Conservation (phyloP, 2,329 filamentous ascomycete species). For the Scolecobasidium constrictum region DNA sequence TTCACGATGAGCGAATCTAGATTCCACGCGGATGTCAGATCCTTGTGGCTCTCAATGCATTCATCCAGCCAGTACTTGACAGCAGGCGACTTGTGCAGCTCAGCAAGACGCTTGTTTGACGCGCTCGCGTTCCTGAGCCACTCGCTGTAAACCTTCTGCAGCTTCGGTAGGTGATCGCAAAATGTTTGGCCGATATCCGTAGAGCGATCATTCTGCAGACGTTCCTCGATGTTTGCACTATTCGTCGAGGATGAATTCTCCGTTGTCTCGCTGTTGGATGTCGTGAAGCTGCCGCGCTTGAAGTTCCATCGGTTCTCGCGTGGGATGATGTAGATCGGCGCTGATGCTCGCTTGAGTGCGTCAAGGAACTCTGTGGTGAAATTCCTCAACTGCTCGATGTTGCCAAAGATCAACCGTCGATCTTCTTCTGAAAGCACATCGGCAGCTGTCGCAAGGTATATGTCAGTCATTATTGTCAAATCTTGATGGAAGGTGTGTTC, state of each 20-base stretch:
- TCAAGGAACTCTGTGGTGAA: constrained; percentile 75
- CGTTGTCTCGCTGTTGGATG: constrained; percentile 27
- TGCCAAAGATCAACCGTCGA: constrained; percentile 82
- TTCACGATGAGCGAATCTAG: constrained; percentile 94
- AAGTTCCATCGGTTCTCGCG: constrained; percentile 42
- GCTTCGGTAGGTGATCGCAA: constrained; percentile 40
- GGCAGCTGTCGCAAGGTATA: constrained; percentile 88
- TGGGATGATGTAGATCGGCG: constrained; percentile 64
- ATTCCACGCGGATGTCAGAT: constrained; percentile 90
- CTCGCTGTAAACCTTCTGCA: constrained; percentile 55
- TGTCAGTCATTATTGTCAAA: constrained; percentile 95
- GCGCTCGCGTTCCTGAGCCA: constrained; percentile 56
- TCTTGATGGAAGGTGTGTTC: constrained; percentile 86
- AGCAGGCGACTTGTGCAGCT: constrained; percentile 46
- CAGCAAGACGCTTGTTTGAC: constrained; percentile 49
- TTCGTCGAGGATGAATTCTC: constrained; percentile 16
- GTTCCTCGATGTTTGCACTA: constrained; percentile 31
- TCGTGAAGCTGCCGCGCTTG: constrained; percentile 39
- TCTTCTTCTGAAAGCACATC: constrained; percentile 74
- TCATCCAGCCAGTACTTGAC: constrained; percentile 77
- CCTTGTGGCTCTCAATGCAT: constrained; percentile 84
- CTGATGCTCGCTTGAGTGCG: constrained; percentile 68
- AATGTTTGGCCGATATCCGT: constrained; percentile 52
- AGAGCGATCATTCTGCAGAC: constrained; percentile 31
- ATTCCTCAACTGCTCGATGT: constrained; percentile 78